A percentile compares a stretch with the other conserved stretches of the same genome.
These are phyloP conservation scores for Avena sativa DNA, from an alignment of 176 grass and related monocot species.

Conservation along the genomic window DNA sequence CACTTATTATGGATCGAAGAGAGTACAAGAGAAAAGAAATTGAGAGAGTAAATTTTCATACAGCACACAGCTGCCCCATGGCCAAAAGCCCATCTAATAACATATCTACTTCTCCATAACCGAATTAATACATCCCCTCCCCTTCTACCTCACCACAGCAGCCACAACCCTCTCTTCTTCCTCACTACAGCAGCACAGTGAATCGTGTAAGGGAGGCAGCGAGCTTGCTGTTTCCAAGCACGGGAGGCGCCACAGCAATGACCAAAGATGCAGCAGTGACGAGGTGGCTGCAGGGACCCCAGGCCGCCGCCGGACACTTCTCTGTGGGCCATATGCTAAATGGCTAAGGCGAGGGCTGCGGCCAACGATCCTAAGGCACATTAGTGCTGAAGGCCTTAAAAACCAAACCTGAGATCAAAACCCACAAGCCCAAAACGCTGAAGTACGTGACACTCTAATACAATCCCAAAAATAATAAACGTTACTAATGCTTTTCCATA, in stretches of 20 bases:
- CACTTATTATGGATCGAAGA: no score
- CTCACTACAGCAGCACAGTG: not conserved
- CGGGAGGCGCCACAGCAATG: not conserved
- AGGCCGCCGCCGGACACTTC: not conserved
- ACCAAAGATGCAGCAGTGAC: not conserved
- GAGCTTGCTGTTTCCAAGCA: not conserved
- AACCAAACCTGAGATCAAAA: not conserved
- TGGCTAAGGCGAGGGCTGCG: not conserved
- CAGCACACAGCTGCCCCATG: not conserved
- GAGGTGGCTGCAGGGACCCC: not conserved
- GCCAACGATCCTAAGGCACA: not conserved
- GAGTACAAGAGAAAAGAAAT: no score
- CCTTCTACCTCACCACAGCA: not conserved
- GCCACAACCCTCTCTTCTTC: not conserved
- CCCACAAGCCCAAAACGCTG: constrained; percentile 5
- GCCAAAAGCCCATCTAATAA: not conserved
- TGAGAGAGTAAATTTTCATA: not conserved
- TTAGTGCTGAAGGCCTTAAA: not conserved
- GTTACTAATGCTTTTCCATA: not conserved
- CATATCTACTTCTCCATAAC: not conserved
- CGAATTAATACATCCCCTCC: not conserved
- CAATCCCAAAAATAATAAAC: not conserved
- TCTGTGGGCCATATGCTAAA: not conserved
- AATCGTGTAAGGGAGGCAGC: not conserved
- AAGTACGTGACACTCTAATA: not conserved